These are phyloP conservation scores for Beauveria sp. DNA, from an alignment of 2,329 filamentous ascomycete species.

Conservation along the genomic window DNA sequence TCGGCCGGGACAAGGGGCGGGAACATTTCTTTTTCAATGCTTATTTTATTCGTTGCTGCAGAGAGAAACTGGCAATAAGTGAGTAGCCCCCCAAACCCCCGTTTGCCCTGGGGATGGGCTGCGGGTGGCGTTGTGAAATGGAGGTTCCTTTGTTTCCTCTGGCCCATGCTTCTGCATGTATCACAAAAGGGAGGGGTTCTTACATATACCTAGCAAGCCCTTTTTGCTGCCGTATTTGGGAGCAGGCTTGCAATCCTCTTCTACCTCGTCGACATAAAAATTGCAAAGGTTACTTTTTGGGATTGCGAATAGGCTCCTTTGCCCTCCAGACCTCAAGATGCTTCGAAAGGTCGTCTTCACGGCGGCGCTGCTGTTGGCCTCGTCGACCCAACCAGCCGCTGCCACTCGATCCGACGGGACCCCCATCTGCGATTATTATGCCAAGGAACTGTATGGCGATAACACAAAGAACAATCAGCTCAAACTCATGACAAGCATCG, in stretches of 20 bases:
- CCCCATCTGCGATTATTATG: conserved; percentile 26
- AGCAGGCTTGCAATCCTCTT: neutral
- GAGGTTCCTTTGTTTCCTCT: neutral
- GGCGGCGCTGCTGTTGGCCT: neutral
- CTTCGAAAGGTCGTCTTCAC: neutral
- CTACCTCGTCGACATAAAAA: too few species aligned
- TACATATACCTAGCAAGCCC: neutral
- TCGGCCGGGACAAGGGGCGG: neutral
- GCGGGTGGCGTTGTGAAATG: neutral
- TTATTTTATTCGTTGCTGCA: neutral
- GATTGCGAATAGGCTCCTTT: neutral
- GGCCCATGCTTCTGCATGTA: neutral
- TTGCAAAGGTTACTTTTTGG: neutral
- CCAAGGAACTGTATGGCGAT: conserved; percentile 17
- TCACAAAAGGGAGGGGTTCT: neutral
- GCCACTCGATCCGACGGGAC: neutral
- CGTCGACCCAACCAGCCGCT: neutral
- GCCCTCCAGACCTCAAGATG: neutral
- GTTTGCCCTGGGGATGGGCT: neutral
- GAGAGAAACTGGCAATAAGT: neutral
- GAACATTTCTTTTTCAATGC: neutral
- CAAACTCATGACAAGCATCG: conserved; percentile 22
- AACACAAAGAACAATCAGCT: conserved; percentile 20
- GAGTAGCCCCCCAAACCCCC: neutral
- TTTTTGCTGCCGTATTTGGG: neutral